Evolutionary conservation across 2,329 filamentous ascomycete species (phyloP).

Genomic region (Calcarisporium arbuscula): DNA sequence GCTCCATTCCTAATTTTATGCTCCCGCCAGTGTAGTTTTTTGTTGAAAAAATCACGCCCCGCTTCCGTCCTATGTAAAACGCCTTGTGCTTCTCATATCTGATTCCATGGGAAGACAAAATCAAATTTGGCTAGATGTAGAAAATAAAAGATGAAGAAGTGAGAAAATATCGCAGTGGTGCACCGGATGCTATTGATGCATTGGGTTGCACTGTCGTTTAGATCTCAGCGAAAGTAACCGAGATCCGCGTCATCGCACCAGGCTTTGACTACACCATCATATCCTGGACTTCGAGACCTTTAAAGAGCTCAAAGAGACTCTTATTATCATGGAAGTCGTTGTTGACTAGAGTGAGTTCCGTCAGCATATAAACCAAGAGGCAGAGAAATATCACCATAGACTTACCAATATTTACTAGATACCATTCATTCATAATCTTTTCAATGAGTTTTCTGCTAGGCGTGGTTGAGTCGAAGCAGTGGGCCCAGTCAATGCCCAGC

Average conservation of each 20-base stretch:
- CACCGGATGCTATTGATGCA: no score
- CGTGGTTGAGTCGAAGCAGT: conserved; percentile 73
- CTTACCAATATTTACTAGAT: conserved; percentile 89
- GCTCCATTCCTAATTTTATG: conserved; percentile 5
- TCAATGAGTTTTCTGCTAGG: conserved; percentile 76
- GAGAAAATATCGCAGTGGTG: no score
- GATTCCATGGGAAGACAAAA: conserved; percentile 2
- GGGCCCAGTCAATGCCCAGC: conserved; percentile 87
- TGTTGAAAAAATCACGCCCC: conserved; percentile 34
- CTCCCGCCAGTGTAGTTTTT: conserved; percentile 30
- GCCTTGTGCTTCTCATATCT: conserved; percentile 3
- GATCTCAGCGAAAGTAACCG: no score
- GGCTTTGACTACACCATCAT: no score
- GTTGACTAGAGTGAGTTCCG: conserved; percentile 58
- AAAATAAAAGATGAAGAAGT: conserved; percentile 13
- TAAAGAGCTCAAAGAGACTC: conserved; percentile 80
- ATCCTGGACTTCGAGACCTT: conserved; percentile 64
- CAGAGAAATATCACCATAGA: conserved; percentile 6
- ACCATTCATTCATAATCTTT: conserved; percentile 83
- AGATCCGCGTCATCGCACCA: no score
- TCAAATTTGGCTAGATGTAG: no score
- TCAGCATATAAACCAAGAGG: conserved; percentile 3
- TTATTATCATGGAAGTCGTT: conserved; percentile 89
- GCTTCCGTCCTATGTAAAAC: conserved; percentile 11
- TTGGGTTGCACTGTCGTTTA: no score